Conservation (phyloP, 306 rosid species). For the Begonia masoniana region DNA sequence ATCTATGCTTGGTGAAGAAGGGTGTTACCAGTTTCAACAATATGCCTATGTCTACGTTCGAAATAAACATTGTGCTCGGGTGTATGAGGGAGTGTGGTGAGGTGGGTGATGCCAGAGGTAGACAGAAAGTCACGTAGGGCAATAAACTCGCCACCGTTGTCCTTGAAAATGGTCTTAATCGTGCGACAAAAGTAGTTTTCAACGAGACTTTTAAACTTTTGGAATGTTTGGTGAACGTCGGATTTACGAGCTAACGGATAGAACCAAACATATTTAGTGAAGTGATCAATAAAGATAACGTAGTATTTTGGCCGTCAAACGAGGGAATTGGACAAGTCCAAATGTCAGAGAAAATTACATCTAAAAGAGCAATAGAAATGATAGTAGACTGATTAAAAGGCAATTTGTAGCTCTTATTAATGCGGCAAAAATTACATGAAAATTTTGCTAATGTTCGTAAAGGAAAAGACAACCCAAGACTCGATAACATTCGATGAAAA, state of each 20-base stretch:
- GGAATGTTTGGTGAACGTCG: neutral
- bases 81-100: neutral
- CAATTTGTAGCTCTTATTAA: slow-evolving; percentile 1
- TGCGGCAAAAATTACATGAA: neutral
- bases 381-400: neutral
- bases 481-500: too few relatives aligned
- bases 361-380: neutral
- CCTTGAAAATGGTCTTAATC: neutral
- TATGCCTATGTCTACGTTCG: neutral
- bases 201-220: neutral
- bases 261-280: neutral
- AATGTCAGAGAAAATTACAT: neutral
- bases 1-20: neutral
- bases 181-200: neutral
- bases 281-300: neutral
- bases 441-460: neutral
- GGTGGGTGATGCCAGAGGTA: neutral
- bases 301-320: neutral
- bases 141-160: neutral
- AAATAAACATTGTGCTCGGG: neutral
- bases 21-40: neutral
- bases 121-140: neutral
- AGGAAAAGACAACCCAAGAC: neutral
- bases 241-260: neutral
- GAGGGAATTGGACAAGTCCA: neutral